Base-by-base conservation (phyloP, 768 basidiomycete species). In the Postia placenta region DNA sequence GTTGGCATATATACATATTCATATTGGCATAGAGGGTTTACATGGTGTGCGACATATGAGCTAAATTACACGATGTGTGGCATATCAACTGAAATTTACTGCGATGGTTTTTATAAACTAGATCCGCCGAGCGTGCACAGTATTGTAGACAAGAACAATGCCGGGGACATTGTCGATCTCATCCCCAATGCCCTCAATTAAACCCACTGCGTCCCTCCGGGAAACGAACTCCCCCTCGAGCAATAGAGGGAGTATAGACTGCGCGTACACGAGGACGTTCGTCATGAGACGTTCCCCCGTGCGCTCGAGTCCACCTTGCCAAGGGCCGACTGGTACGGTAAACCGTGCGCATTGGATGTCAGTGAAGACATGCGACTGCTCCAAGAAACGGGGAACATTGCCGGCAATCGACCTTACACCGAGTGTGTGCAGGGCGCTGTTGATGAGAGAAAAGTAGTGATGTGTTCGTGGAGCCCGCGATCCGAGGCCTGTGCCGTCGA, bases 321-420 rank as follows among this genome's bases (percentile, higher is more conserved):
- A 83, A 7, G 66, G 63, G 4, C 85, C 85, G 20, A 87, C 68
- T 7, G 83, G 83, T 50, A 85, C 69, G 60, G 64, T 54, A 51
- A 68, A 60, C 2, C 48, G 25, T 59, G 57, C 5, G 66, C 35
- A 4, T 65, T 60, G 30, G 48, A 79, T 69, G 17, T 71, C 65
- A 0, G 51, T 59, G 59, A 85, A 87, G 11, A 53, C 54, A 0
- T 66, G 67, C 1, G 67, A 69, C 1, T 58, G 50, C 0, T 47
- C 27, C 4, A 86, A 55, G 47, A 70, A 66, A 4, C 40, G 50
- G 0, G 74, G 67, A 39, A 83, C 64, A 0, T 52, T 49, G n/a
- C 49, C 45, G 0, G 72, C 68, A 24, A 75, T 58, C 20, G 69
- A 65, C 2, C 58, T 55, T 6, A 83, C 64, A 3, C 74, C 73